A percentile compares a stretch with the other conserved stretches of the same genome.
These are phyloP conservation scores for Knoxia roxburghii DNA, from an alignment of 257 asterid genomes.

Conservation along the genomic window DNA sequence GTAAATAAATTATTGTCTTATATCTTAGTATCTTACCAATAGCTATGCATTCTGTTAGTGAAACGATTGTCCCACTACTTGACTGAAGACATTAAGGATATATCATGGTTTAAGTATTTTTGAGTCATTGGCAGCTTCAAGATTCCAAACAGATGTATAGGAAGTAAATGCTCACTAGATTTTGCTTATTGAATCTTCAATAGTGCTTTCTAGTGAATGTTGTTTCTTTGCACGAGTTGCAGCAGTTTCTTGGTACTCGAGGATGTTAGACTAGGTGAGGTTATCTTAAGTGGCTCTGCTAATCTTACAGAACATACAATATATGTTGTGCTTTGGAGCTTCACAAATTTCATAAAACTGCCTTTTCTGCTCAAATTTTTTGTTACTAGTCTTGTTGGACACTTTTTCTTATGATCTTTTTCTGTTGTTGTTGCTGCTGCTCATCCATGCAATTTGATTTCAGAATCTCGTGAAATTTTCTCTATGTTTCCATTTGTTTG, in stretches of 20 bases:
- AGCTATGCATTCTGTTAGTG: too few species aligned
- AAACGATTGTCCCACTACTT: too few species aligned
- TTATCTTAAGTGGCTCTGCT: background rate
- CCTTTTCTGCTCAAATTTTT: background rate
- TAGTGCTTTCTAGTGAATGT: too few species aligned
- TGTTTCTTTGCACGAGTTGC: too few species aligned
- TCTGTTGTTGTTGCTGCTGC: background rate
- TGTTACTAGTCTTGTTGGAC: background rate
- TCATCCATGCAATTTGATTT: background rate
- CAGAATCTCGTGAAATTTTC: background rate
- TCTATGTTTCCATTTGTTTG: background rate
- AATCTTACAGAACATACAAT: background rate
- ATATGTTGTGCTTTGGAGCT: background rate
- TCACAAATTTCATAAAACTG: background rate
- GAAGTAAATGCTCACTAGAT: too few species aligned
- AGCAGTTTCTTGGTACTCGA: background rate
- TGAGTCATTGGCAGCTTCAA: background rate
- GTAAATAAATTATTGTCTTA: too few species aligned
- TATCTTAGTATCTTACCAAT: background rate
- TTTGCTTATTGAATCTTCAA: background rate
- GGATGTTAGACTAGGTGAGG: background rate
- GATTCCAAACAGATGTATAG: background rate
- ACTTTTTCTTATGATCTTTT: background rate
- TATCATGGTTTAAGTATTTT: too few species aligned
- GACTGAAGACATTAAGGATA: background rate